Base-by-base conservation (phyloP, 768 basidiomycete species). In the Leccinellum luteum region DNA sequence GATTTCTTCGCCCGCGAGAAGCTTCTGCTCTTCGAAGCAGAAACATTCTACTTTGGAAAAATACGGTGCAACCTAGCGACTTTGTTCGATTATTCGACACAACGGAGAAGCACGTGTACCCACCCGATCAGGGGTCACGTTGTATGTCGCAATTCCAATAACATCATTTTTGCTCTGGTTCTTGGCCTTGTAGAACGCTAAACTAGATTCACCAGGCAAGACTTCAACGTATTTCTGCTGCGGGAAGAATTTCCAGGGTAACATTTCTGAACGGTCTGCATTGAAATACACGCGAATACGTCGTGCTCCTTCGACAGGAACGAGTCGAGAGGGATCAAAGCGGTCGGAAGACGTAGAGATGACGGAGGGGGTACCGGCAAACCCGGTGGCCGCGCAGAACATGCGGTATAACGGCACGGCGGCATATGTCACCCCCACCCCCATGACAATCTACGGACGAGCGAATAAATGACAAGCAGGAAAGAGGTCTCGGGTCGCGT, bases 11-110 rank as follows among this genome's bases (percentile, higher is more conserved):
- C 89, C 88, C 0, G 95, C 94, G 25, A 97, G 78, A 10, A 99
- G 83, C 65, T 87, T 90, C 74, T 99, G 97, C 70, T 99, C 97
- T 72, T 99, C 97, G 64, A 99, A 99, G 74, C 97, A 99, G 78
- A 99, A 99, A 64, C 97, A 99, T 73, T 99, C 97, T 13, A 99
- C 94, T 76, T 99, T 99, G 51, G 95, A 94, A 69, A 99, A 99
- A 73, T 98, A 98, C 0, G 96, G 94, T 9, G 97, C 97, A 63
- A 98, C 83, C 96, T 98, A 51, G 48, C 15, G 19, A 8, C 17
- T 23, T 30, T 21, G 45, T 47, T n/a, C 13, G 3, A 12, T 43
- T 12, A 43, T 43, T 19, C 12, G 41, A 15, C 12, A 30, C 15
- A n/a, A 38, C 32, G 5, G 15, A 34, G 23, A 41, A 19, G 41